Evolutionary conservation across 2,329 filamentous ascomycete species (phyloP).

Genomic region (Podosphaera fusca): DNA sequence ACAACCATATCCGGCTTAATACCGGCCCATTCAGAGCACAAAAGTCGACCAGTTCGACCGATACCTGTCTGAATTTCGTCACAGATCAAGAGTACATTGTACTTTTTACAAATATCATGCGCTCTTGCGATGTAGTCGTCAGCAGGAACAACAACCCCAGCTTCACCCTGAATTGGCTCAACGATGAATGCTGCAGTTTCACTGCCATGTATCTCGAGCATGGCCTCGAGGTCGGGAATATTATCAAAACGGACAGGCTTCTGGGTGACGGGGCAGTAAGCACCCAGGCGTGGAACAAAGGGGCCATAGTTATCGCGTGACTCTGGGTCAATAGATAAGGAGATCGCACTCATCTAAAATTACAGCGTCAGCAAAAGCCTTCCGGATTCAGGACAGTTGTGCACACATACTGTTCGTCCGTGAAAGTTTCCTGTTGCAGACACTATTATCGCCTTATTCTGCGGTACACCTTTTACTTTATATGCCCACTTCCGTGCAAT

Average conservation of each 20-base stretch:
- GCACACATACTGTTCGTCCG: conserved; percentile 55
- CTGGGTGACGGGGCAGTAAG: conserved; percentile 49
- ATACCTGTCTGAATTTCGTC: conserved; percentile 98
- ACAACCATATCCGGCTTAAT: conserved; percentile 92
- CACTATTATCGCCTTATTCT: conserved; percentile 66
- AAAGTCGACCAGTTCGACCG: conserved; percentile 76
- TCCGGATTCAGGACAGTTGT: neutral
- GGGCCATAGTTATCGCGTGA: conserved; percentile 89
- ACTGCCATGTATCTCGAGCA: conserved; percentile 57
- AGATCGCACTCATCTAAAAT: conserved; percentile 59
- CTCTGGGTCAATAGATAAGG: conserved; percentile 84
- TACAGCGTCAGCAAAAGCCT: conserved; percentile 2
- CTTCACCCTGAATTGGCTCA: conserved; percentile 93
- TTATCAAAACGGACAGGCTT: conserved; percentile 68
- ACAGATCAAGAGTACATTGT: conserved; percentile 89
- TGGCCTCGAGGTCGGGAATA: conserved; percentile 54
- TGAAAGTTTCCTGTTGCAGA: conserved; percentile 86
- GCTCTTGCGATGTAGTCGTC: conserved; percentile 67
- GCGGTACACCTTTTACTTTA: conserved; percentile 76
- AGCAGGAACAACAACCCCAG: conserved; percentile 84
- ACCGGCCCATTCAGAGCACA: conserved; percentile 83
- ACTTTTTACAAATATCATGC: conserved; percentile 69
- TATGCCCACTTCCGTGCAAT: conserved; percentile 95
- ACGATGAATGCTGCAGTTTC: conserved; percentile 83
- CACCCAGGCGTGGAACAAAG: conserved; percentile 74